Percentiles rank a stretch among this genome's conserved stretches.
Evolutionary conservation across 805 yeast species (phyloP).

Genomic region (Torulaspora delbrueckii): DNA sequence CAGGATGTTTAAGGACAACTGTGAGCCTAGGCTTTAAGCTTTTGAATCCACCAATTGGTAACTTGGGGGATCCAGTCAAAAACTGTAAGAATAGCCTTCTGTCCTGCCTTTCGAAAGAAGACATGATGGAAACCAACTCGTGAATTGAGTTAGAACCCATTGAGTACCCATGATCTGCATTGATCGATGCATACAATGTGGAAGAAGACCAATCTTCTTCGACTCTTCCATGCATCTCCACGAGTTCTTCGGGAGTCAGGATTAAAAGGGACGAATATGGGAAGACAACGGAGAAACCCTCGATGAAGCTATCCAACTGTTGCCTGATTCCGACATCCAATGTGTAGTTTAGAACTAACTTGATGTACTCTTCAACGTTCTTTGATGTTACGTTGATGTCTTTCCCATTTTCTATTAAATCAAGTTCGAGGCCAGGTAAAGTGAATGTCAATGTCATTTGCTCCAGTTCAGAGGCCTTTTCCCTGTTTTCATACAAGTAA

Average conservation of each 20-base stretch:
- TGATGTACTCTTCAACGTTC: conserved; percentile 57
- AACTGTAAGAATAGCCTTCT: conserved; percentile 77
- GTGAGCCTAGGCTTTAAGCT: conserved; percentile 77
- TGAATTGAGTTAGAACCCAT: conserved; percentile 61
- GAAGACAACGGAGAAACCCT: conserved; percentile 79
- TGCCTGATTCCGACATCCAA: conserved; percentile 56
- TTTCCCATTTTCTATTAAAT: conserved; percentile 54
- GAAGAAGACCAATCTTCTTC: conserved; percentile 82
- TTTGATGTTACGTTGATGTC: conserved; percentile 43
- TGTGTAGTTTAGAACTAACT: conserved; percentile 51
- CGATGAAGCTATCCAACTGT: conserved; percentile 65
- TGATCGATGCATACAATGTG: conserved; percentile 54
- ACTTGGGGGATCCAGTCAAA: conserved; percentile 85
- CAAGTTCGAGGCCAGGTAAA: conserved; percentile 69
- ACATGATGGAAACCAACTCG: conserved; percentile 57
- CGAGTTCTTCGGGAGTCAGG: conserved; percentile 71
- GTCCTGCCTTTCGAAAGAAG: conserved; percentile 48
- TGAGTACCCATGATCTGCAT: conserved; percentile 88
- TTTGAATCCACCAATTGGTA: conserved; percentile 92
- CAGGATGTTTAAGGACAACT: conserved; percentile 79
- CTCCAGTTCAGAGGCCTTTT: conserved; percentile 28
- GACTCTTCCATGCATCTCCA: conserved; percentile 64
- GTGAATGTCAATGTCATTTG: conserved; percentile 61
- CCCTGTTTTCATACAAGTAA: conserved; percentile 44
- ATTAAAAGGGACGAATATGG: conserved; percentile 68